phyloP scores from a whole-genome alignment of 2,329 filamentous ascomycete genomes.

The Didymella glomerata region DNA sequence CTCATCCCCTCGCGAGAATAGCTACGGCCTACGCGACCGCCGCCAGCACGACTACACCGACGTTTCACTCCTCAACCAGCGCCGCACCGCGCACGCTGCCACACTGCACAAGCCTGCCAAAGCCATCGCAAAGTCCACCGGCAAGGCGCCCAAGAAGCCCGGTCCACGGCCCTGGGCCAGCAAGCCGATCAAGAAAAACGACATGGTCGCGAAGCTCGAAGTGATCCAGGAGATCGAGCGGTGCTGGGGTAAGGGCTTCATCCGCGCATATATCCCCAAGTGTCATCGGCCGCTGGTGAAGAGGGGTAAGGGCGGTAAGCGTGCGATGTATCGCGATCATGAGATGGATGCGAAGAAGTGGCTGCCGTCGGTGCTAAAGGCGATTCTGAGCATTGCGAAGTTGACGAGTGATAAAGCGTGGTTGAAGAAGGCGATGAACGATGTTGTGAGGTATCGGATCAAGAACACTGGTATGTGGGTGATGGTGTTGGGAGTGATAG shows the following conservation, averaged over 20 bases:
- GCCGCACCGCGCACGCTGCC: constrained; percentile 1
- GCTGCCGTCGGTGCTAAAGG: constrained; percentile 40
- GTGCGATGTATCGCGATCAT: constrained; percentile 29
- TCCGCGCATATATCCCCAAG: constrained; percentile 41
- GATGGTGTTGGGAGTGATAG: too few species aligned
- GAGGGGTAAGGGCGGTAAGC: constrained; percentile 27
- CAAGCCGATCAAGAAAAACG: constrained; percentile 39
- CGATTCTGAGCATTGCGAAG: constrained; percentile 36
- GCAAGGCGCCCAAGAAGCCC: constrained; percentile 28
- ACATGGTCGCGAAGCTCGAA: constrained; percentile 35
- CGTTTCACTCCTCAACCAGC: neutral
- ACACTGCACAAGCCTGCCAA: constrained; percentile 14
- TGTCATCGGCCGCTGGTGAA: constrained; percentile 41
- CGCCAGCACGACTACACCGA: neutral
- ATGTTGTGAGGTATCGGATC: constrained; percentile 43
- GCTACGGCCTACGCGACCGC: neutral
- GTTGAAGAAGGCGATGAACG: constrained; percentile 38
- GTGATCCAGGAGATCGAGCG: constrained; percentile 39
- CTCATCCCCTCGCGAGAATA: neutral
- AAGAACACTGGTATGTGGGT: constrained; percentile 37
- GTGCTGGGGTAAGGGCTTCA: constrained; percentile 42
- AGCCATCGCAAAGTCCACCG: constrained; percentile 2
- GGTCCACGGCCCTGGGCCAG: constrained; percentile 26
- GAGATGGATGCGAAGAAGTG: constrained; percentile 44
- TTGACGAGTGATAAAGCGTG: constrained; percentile 33